Conservation (phyloP, 148 eudicot species). For the Amaranthus cruentus region DNA sequence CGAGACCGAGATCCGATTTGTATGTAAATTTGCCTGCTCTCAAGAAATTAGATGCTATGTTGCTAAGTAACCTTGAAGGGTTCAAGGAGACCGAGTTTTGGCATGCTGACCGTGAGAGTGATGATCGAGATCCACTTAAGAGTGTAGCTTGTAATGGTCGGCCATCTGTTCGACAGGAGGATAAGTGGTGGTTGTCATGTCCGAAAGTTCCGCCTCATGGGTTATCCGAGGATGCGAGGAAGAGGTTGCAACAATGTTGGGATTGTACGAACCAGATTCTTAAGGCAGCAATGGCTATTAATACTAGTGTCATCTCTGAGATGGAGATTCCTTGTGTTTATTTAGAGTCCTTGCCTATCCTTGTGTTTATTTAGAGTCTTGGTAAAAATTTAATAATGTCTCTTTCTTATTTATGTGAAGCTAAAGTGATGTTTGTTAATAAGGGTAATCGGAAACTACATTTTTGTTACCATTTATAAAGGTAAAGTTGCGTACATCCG, state of each 20-base stretch:
- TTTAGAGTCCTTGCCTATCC: conserved; percentile 70
- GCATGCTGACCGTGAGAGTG: conserved; percentile 52
- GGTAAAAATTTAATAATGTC: too few species aligned
- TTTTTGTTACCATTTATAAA: too few species aligned
- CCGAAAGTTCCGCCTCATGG: conserved; percentile 81
- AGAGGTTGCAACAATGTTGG: conserved; percentile 78
- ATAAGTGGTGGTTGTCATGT: conserved; percentile 97
- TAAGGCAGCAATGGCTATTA: conserved; percentile 96
- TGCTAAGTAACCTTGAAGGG: conserved; percentile 77
- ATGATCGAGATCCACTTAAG: conserved; percentile 31
- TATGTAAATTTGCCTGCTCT: conserved; percentile 87
- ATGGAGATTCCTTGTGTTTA: conserved; percentile 93
- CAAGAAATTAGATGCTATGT: conserved; percentile 81
- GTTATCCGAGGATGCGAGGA: conserved; percentile 72
- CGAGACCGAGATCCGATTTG: conserved; percentile 74
- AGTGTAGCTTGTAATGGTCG: conserved; percentile 38
- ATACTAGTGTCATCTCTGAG: conserved; percentile 77
- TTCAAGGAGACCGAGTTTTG: conserved; percentile 79
- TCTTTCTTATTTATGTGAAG: too few species aligned
- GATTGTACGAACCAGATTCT: conserved; percentile 91
- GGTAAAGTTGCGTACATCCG: too few species aligned
- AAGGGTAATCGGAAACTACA: too few species aligned
- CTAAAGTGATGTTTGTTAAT: too few species aligned
- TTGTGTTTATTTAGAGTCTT: too few species aligned
- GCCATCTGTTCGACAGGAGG: conserved; percentile 85